Evolutionary conservation across 202 grass and related monocot species (phyloP).

Genomic region (Saccharum hybrid): DNA sequence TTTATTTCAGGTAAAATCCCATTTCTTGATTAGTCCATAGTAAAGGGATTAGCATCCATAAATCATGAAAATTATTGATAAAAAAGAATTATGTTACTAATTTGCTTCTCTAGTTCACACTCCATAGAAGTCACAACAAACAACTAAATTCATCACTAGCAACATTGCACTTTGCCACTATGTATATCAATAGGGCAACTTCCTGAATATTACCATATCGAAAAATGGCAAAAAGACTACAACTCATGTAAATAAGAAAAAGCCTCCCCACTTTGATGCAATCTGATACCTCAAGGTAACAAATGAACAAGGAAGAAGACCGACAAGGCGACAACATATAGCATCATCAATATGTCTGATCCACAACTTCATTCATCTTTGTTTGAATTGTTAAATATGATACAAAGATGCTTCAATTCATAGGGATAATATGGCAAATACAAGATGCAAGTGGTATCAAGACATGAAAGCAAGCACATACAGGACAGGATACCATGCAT

Average conservation of each 20-base stretch:
- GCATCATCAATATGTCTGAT: background rate
- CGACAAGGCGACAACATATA: background rate
- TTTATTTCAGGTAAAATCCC: background rate
- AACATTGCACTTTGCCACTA: too few species aligned
- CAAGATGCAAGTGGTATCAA: background rate
- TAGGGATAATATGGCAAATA: background rate
- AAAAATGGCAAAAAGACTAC: background rate
- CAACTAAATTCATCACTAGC: background rate
- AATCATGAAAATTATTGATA: background rate
- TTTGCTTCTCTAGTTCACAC: background rate
- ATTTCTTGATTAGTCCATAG: background rate
- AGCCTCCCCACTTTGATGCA: background rate
- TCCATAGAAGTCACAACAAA: background rate
- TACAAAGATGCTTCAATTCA: background rate
- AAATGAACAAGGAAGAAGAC: background rate
- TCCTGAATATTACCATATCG: background rate
- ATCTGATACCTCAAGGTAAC: constrained; percentile 6
- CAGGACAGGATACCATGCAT: background rate
- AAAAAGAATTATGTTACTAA: background rate
- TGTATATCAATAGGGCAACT: background rate
- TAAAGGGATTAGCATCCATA: background rate
- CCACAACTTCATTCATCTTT: background rate
- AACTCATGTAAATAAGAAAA: background rate
- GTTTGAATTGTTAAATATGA: background rate
- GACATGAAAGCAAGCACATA: background rate